Evolutionary conservation across 1,284 basidiomycete species (phyloP), one percentile per base, ranked within the genome.

Genomic region (Chalciporus sp.): DNA sequence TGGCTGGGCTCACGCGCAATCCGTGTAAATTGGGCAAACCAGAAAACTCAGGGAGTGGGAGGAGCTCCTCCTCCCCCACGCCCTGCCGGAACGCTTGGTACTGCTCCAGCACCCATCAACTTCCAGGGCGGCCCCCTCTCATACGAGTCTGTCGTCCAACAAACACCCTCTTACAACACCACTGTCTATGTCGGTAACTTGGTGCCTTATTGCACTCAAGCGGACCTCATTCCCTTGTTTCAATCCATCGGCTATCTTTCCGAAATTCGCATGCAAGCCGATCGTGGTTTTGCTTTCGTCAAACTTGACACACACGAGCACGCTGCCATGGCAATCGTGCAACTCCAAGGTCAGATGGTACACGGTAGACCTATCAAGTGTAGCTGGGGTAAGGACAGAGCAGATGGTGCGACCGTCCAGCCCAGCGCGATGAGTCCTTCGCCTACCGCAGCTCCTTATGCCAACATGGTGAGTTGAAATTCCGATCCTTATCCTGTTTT

Each of bases 11-110:
- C 93, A 43, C 87, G 97, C 58, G 94, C 95, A 52, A 98, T 99
- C 67, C 90, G 96, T 59, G 95, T 99, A 74, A 99, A 99, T 78
- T 99, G 96, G 96, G 96, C 96, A 47, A 98, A 97, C 78, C 95
- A 95, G 76, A 98, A 98, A 81, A 97, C 94, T 23, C 92, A 94
- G 73, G 88, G 88, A 56, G 42, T 16, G 47, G 63, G 29, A 45
- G 69, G 59, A 26, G 62, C 73, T 39, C 71, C 77, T 39, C 71
- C 77, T 57, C 77, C 80, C 58, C 77, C 77, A 53, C 74, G 74
- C 40, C 80, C 79, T 14, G 69, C 77, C 37, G 75, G 74, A 53
- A 69, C 71, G 33, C 69, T 74, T 33, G 82, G 84, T 46, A 78
- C 81, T 47, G 88, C 88, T 26, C 89, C 91, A 49, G 88, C 90